A percentile compares a stretch with the other conserved stretches of the same genome.
These are phyloP conservation scores for Pseudonitzschia multiseries DNA, from an alignment of 108 stramenopile species.

Conservation along the genomic window DNA sequence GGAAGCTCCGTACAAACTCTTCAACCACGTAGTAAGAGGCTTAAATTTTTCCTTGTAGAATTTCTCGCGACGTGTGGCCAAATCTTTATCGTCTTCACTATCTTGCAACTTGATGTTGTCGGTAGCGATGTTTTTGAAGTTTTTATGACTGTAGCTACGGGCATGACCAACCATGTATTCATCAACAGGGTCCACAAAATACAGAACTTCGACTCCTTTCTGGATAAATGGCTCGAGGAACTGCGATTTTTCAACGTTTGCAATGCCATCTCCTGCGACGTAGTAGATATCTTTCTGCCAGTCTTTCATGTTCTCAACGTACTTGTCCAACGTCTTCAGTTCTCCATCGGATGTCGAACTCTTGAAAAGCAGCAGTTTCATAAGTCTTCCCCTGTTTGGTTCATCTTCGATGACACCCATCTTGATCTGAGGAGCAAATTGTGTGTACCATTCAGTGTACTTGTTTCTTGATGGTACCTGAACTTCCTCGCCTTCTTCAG, in stretches of 20 bases:
- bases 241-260: slow-evolving; percentile 83
- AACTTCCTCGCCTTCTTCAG: slow-evolving; percentile 55
- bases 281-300: slow-evolving; percentile 99
- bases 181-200: slow-evolving; percentile 94
- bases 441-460: slow-evolving; percentile 95
- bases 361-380: slow-evolving; percentile 95
- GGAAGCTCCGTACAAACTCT: slow-evolving; percentile 86
- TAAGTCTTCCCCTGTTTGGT: slow-evolving; percentile 89
- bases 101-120: slow-evolving; percentile 98
- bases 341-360: slow-evolving; percentile 69
- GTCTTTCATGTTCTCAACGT: slow-evolving; percentile 94
- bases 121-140: slow-evolving; percentile 88
- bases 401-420: slow-evolving; percentile 97
- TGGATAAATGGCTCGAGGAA: slow-evolving; percentile 90
- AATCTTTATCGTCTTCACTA: slow-evolving; percentile 94
- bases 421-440: slow-evolving; percentile 94
- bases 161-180: slow-evolving; percentile 89
- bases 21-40: slow-evolving; percentile 95
- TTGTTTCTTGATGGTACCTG: slow-evolving; percentile 48
- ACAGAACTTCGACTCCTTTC: slow-evolving; percentile 96
- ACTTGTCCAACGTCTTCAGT: slow-evolving; percentile 83
- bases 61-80: slow-evolving; percentile 89
- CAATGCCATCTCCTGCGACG: slow-evolving; percentile 87
- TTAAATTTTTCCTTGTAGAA: slow-evolving; percentile 94
- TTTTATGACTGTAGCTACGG: slow-evolving; percentile 83